Evolutionary conservation across 2,329 filamentous ascomycete species (phyloP).

Genomic region (Penicillium sp.): DNA sequence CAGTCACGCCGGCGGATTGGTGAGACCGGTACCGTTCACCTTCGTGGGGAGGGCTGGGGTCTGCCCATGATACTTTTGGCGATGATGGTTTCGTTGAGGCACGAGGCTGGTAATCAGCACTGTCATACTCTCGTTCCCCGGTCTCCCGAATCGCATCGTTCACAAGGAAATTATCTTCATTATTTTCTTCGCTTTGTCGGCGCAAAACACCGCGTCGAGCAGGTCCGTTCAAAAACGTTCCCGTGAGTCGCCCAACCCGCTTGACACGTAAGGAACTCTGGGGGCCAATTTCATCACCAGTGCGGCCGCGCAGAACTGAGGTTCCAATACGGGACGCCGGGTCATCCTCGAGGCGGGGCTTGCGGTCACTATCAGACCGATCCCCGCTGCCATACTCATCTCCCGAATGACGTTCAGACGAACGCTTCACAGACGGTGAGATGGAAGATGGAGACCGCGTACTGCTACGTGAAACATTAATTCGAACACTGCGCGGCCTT

Average conservation of each 20-base stretch:
- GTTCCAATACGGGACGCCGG: constrained; percentile 32
- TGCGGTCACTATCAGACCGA: constrained; percentile 35
- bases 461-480: constrained; percentile 41
- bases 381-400: constrained; percentile 36
- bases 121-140: constrained; percentile 29
- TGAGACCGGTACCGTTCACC: constrained; percentile 24
- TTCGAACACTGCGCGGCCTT: constrained; percentile 44
- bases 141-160: constrained; percentile 29
- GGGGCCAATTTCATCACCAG: constrained; percentile 62
- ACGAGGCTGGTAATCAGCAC: constrained; percentile 27
- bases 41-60: constrained; percentile 30
- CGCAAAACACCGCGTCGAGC: constrained; percentile 67
- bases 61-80: constrained; percentile 39
- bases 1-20: constrained; percentile 18
- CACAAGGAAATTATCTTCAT: constrained; percentile 33
- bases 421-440: constrained; percentile 37
- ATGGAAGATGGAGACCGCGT: constrained; percentile 42
- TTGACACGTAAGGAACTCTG: constrained; percentile 77
- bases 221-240: constrained; percentile 75
- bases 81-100: constrained; percentile 29
- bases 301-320: constrained; percentile 41
- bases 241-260: constrained; percentile 69
- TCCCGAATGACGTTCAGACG: constrained; percentile 28
- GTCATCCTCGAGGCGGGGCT: constrained; percentile 35
- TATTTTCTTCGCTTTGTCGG: constrained; percentile 64